phyloP scores from a whole-genome alignment of 306 rosid genomes.

The Quillaja saponaria region DNA sequence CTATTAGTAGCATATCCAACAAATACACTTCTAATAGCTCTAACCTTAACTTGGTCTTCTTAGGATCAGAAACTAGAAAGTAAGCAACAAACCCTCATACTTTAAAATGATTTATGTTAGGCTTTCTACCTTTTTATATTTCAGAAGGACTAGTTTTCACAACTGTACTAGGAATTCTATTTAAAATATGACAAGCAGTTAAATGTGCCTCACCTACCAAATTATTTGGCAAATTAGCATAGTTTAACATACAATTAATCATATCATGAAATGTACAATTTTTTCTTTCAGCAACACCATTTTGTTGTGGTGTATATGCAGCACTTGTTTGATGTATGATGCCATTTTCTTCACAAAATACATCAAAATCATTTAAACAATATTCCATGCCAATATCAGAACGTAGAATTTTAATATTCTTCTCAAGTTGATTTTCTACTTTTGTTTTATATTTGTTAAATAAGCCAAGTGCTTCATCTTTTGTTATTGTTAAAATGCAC shows the following conservation, averaged over 20 bases:
- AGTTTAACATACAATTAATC: neutral
- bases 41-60: too few relatives aligned
- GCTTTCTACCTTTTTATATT: neutral
- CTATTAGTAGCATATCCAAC: too few relatives aligned
- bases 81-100: neutral
- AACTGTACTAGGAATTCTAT: neutral
- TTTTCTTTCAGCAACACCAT: neutral
- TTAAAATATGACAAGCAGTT: neutral
- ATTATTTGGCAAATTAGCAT: neutral
- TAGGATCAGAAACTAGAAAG: neutral
- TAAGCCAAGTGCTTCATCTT: neutral
- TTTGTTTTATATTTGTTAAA: neutral
- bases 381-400: neutral
- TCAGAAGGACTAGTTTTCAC: neutral
- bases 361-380: neutral
- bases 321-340: neutral
- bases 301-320: neutral
- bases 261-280: too few relatives aligned
- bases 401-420: constrained; percentile 1
- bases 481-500: neutral
- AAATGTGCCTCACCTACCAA: neutral
- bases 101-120: too few relatives aligned
- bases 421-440: constrained; percentile 10
- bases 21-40: too few relatives aligned
- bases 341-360: neutral